Base-by-base conservation (phyloP, 768 basidiomycete species). In the Lentinula boryana region DNA sequence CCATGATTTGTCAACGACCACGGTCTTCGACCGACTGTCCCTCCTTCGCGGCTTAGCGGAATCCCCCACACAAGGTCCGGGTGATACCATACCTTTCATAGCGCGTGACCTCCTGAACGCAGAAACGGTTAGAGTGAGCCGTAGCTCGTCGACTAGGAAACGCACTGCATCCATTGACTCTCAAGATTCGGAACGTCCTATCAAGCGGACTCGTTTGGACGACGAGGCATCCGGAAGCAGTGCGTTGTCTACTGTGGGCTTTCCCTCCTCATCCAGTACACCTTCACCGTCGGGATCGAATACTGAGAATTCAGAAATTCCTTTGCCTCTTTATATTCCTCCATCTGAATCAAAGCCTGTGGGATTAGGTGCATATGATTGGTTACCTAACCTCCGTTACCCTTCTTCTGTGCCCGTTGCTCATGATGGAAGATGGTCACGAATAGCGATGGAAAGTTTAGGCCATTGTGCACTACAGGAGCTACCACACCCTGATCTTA, bases 401-500 rank as follows among this genome's bases (percentile, higher is more conserved):
- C 55, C 55, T 15, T 56, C 41, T 23, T 56, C 41, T 23, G 9
- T 16, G 16, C 55, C 55, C 9, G 8, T 9, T 18, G 12, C 23
- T 16, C 21, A 13, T 16, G 18, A 31, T 4, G 27, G 15, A 49
- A 48, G 31, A 33, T 58, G 44, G 44, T 18, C 44, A 6, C 49
- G 35, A n/a, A 21, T 60, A 9, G 50, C 44, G 27, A 60, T 60
- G 58, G n/a, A 60, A 27, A 60, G 36, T 31, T 32, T 60, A 18
- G 58, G 18, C 9, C 13, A 51, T 40, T 60, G 58, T 27, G 50
- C 50, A 5, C 10, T 40, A 10, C 18, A 51, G 15, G 18, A 60
- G 36, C 40, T 60, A 13, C 58, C 58, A n/a, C 58, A 60, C 23
- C 58, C 58, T 41, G 48, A 46, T 52, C 27, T 60, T 16, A 33